Percentiles rank a stretch among this genome's conserved stretches.
Conservation (phyloP, 768 basidiomycete genomes). For the Russula dissimulans region DNA sequence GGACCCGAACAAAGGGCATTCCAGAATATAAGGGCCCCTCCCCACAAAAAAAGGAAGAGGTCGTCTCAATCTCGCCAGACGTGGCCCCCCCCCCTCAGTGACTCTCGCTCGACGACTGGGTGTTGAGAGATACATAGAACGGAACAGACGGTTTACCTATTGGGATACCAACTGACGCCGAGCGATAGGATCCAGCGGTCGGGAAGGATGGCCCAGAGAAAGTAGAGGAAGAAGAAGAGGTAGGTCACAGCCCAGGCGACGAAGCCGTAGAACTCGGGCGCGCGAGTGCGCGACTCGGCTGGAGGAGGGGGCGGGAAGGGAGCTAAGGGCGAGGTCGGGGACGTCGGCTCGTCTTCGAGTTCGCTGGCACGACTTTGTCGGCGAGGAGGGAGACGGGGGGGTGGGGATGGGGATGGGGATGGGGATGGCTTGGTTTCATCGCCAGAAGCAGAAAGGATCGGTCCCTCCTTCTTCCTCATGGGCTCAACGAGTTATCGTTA, state of each 20-base stretch:
- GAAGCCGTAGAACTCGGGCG: constrained; percentile 86
- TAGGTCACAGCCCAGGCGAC: constrained; percentile 76
- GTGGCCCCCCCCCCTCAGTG: too few species aligned
- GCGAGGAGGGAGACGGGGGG: background rate
- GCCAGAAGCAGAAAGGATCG: too few species aligned
- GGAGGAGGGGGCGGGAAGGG: constrained; percentile 37
- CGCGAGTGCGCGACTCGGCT: constrained; percentile 49
- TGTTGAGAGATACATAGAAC: background rate
- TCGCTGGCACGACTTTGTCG: too few species aligned
- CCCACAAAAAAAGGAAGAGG: too few species aligned
- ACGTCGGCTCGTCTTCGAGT: background rate
- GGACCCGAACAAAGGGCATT: background rate
- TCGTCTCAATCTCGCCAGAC: too few species aligned
- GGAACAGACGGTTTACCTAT: constrained; percentile 37
- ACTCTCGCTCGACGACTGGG: too few species aligned
- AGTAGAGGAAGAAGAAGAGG: constrained; percentile 56
- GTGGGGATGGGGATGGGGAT: too few species aligned
- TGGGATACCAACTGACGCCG: constrained; percentile 85
- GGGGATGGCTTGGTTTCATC: too few species aligned
- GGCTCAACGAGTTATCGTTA: too few species aligned
- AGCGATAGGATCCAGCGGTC: constrained; percentile 54
- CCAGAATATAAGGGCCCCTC: too few species aligned
- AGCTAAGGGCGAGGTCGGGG: constrained; percentile 37
- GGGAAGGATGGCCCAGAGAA: constrained; percentile 76
- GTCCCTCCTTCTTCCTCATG: too few species aligned